Evolutionary conservation across 345 rosid species (phyloP).

Genomic region (Capsella bursapastoris): DNA sequence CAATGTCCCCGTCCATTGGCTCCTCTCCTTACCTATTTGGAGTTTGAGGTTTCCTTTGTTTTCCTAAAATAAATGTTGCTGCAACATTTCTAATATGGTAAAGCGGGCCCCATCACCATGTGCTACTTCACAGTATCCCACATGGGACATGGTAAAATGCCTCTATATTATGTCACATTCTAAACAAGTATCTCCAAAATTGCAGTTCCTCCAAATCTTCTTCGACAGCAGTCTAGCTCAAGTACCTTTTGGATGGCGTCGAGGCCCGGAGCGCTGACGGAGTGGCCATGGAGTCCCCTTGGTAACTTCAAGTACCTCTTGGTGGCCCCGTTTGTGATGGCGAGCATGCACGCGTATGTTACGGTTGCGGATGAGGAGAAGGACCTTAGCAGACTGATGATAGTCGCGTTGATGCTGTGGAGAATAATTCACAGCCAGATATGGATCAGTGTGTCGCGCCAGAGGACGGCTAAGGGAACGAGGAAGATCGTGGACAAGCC

Average conservation of each 20-base stretch:
- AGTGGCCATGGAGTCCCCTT: slow-evolving; percentile 74
- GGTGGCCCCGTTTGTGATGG: slow-evolving; percentile 53
- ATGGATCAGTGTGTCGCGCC: slow-evolving; percentile 71
- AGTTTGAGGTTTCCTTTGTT: slow-evolving; percentile 23
- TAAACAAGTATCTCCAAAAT: slow-evolving; percentile 5
- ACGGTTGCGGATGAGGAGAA: slow-evolving; percentile 43
- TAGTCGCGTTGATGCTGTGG: slow-evolving; percentile 54
- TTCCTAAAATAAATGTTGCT: slow-evolving; percentile 10
- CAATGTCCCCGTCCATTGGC: slow-evolving; percentile 8
- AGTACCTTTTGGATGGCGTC: slow-evolving; percentile 54
- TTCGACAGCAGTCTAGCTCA: neutral
- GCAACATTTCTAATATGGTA: neutral
- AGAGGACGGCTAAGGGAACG: slow-evolving; percentile 62
- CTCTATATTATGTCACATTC: slow-evolving; percentile 4
- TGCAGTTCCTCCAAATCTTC: neutral
- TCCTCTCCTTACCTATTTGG: slow-evolving; percentile 6
- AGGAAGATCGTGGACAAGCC: slow-evolving; percentile 65
- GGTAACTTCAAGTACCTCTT: slow-evolving; percentile 67
- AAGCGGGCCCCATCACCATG: slow-evolving; percentile 2
- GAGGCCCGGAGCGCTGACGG: slow-evolving; percentile 63
- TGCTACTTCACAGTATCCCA: slow-evolving; percentile 5
- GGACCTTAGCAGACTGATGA: slow-evolving; percentile 45
- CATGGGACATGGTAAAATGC: slow-evolving; percentile 10
- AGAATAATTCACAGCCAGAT: slow-evolving; percentile 70
- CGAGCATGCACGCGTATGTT: slow-evolving; percentile 44